Percentiles rank a stretch among this genome's conserved stretches.
Conservation (phyloP, 108 stramenopile genomes). For the Cyclotella distinguenda region DNA sequence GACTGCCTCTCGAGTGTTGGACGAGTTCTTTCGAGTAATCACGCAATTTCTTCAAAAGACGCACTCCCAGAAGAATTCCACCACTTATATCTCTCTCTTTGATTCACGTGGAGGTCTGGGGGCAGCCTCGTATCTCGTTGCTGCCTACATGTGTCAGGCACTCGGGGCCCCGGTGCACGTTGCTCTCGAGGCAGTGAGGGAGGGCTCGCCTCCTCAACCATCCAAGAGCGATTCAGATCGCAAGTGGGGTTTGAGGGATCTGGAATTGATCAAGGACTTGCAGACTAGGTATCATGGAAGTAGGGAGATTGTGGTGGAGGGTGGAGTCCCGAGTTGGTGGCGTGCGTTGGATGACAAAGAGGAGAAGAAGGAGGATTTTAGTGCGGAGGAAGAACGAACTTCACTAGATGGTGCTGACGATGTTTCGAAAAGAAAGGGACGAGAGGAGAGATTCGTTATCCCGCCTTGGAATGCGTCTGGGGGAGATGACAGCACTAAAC, state of each 20-base stretch:
- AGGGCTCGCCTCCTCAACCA: constrained; percentile 36
- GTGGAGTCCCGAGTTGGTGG: constrained; percentile 43
- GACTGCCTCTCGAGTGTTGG: constrained; percentile 18
- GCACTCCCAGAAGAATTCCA: neutral
- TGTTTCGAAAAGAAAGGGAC: constrained; percentile 17
- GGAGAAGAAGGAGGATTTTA: constrained; percentile 15
- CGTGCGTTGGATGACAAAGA: constrained; percentile 34
- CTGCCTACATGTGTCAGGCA: constrained; percentile 39
- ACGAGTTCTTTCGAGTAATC: constrained; percentile 28
- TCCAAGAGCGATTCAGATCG: constrained; percentile 1
- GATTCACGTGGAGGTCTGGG: constrained; percentile 51
- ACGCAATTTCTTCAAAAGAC: constrained; percentile 36
- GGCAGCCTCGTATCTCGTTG: constrained; percentile 45
- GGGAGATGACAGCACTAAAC: neutral
- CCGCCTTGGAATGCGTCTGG: constrained; percentile 21
- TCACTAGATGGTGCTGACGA: neutral
- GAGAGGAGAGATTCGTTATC: constrained; percentile 35
- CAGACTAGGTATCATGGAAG: constrained; percentile 41
- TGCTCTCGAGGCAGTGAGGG: constrained; percentile 36
- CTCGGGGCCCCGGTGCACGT: constrained; percentile 48
- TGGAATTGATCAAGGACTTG: constrained; percentile 39
- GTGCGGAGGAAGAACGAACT: constrained; percentile 10
- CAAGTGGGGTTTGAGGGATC: constrained; percentile 47
- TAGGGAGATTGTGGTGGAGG: constrained; percentile 41
- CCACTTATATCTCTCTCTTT: constrained; percentile 44